Evolutionary conservation across 495 filamentous ascomycete genomes (phyloP).

Genomic region (Astrocystis sublimbata): DNA sequence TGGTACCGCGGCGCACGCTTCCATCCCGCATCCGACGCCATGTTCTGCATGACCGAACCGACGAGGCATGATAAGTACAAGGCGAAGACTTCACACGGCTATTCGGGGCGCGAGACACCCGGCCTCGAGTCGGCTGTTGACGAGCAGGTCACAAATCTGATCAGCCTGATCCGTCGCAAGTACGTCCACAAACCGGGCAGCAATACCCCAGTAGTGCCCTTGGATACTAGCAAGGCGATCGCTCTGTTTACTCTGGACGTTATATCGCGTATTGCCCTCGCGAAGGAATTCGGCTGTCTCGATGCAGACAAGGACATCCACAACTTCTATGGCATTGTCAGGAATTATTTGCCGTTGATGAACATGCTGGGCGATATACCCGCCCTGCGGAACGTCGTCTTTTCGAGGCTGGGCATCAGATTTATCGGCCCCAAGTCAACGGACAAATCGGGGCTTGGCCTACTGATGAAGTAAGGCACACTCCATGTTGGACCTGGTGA

Average conservation of each 20-base stretch:
- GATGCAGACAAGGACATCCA: conserved; percentile 58
- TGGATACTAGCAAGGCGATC: conserved; percentile 46
- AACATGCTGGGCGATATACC: conserved; percentile 53
- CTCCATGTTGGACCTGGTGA: neutral
- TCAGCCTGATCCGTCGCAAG: conserved; percentile 38
- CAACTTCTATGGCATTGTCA: conserved; percentile 55
- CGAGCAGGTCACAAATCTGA: conserved; percentile 35
- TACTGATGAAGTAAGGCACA: conserved; percentile 45
- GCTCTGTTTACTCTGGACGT: conserved; percentile 61
- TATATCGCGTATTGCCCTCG: conserved; percentile 65
- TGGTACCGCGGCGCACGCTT: conserved; percentile 48
- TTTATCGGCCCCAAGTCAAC: conserved; percentile 57
- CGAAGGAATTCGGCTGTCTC: conserved; percentile 62
- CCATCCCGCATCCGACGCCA: conserved; percentile 41
- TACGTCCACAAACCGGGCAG: conserved; percentile 22
- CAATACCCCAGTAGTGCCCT: conserved; percentile 9
- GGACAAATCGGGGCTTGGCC: conserved; percentile 54
- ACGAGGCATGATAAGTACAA: conserved; percentile 31
- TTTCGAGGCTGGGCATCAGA: conserved; percentile 52
- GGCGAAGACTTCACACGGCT: conserved; percentile 38
- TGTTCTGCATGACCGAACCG: conserved; percentile 39
- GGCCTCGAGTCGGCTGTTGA: conserved; percentile 47
- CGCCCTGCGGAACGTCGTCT: conserved; percentile 55
- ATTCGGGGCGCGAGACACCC: conserved; percentile 50
- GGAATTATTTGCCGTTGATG: conserved; percentile 51